Evolutionary conservation across 2,329 filamentous ascomycete genomes (phyloP).

Genomic region (Rhynchosporium secalis): DNA sequence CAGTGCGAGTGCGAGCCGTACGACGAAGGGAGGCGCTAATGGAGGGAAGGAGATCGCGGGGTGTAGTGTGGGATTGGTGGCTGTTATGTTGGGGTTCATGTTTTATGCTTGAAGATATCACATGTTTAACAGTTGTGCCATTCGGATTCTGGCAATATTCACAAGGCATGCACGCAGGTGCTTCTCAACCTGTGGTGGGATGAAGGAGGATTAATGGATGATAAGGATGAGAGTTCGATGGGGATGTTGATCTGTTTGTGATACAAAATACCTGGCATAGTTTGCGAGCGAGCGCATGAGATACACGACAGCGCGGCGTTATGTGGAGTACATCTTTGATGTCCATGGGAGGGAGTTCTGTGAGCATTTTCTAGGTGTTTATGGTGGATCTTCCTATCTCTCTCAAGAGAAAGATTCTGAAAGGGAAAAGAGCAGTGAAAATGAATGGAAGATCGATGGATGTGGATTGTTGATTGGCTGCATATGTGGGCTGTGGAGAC

Average conservation of each 20-base stretch:
- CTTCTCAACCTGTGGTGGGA: too few species aligned
- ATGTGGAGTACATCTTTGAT: not conserved
- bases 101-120: not conserved
- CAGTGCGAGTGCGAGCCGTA: conserved; percentile 36
- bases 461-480: too few species aligned
- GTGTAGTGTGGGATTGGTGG: conserved; percentile 50
- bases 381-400: too few species aligned
- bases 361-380: too few species aligned
- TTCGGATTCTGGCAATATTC: too few species aligned
- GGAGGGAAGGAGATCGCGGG: conserved; percentile 50
- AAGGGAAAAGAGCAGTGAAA: too few species aligned
- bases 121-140: conserved; percentile 6
- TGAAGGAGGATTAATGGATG: too few species aligned
- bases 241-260: conserved; percentile 1
- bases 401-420: too few species aligned
- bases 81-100: conserved; percentile 54
- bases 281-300: conserved; percentile 24
- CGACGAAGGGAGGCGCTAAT: conserved; percentile 46
- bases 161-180: too few species aligned
- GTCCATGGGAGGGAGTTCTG: too few species aligned
- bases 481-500: too few species aligned
- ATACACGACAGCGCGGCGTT: conserved; percentile 32
- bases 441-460: too few species aligned
- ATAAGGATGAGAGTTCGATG: not conserved
- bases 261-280: conserved; percentile 14